phyloP scores from a whole-genome alignment of 1,139 yeast genomes.

The Magnusiomyces starmeri region DNA sequence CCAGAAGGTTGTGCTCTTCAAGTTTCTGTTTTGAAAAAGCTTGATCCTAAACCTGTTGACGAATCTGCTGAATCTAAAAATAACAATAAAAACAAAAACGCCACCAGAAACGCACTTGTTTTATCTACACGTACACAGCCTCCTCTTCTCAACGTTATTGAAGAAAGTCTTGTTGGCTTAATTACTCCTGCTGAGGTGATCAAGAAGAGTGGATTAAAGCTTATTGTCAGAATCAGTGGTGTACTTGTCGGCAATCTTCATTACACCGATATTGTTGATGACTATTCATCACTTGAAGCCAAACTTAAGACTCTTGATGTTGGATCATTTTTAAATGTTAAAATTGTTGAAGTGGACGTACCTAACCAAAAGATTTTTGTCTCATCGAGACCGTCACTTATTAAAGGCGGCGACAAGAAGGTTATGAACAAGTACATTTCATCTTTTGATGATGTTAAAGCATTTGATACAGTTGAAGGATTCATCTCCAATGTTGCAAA shows the following conservation, averaged over 20 bases:
- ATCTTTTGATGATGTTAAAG: conserved; percentile 48
- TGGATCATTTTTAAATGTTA: conserved; percentile 42
- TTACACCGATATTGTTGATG: conserved; percentile 57
- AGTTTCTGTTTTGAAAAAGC: conserved; percentile 44
- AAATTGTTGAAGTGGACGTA: conserved; percentile 49
- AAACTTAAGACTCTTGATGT: conserved; percentile 30
- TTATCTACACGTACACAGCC: conserved; percentile 1
- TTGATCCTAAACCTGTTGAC: conserved; percentile 23
- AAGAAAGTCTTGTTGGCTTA: conserved; percentile 38
- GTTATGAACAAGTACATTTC: conserved; percentile 50
- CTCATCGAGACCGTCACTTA: conserved; percentile 46
- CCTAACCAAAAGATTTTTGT: conserved; percentile 54
- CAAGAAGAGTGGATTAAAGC: conserved; percentile 36
- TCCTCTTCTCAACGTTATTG: conserved; percentile 1
- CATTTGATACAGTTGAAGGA: conserved; percentile 73
- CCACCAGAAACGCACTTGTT: conserved; percentile 3
- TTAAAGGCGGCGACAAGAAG: conserved; percentile 26
- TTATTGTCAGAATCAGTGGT: conserved; percentile 5
- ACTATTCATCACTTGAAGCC: conserved; percentile 45
- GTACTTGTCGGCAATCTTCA: conserved; percentile 6
- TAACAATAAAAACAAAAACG: neutral
- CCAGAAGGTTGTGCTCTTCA: conserved; percentile 68
- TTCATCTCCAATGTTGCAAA: conserved; percentile 68
- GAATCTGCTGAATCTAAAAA: conserved; percentile 8
- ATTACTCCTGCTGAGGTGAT: conserved; percentile 59